Percentiles rank a stretch among this genome's conserved stretches.
Conservation (phyloP, 164 flowering plant genomes). For the Vitis cinerea region DNA sequence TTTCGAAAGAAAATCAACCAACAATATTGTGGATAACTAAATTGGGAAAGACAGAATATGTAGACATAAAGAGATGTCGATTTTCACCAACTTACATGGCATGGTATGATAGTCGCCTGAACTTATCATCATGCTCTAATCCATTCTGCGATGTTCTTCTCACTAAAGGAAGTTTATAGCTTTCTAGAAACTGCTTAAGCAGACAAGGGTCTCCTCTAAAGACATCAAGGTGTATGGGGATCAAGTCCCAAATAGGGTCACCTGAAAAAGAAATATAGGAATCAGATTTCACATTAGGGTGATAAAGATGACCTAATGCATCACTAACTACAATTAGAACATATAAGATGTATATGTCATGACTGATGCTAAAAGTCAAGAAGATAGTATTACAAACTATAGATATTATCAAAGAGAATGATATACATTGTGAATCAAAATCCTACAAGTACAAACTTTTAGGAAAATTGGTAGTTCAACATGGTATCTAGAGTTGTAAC, state of each 20-base stretch:
- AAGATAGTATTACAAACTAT: no score
- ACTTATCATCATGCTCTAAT: conserved; percentile 28
- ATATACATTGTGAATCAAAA: no score
- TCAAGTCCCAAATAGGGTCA: conserved; percentile 77
- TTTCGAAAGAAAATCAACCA: not conserved
- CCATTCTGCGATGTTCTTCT: conserved; percentile 22
- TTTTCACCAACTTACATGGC: conserved; percentile 63
- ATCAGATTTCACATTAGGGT: not conserved
- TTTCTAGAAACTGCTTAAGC: conserved; percentile 57
- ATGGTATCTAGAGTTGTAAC: no score
- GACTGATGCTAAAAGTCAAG: no score
- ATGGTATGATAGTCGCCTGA: conserved; percentile 64
- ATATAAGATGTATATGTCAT: no score
- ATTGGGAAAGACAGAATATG: not conserved
- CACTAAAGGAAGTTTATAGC: conserved; percentile 67
- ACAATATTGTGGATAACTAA: not conserved
- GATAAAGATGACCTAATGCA: not conserved
- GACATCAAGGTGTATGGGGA: conserved; percentile 79
- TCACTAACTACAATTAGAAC: no score
- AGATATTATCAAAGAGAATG: no score
- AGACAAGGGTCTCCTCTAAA: conserved; percentile 76
- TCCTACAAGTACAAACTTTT: no score
- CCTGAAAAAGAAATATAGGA: conserved; percentile 47
- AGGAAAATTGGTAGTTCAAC: no score
- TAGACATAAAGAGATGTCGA: not conserved